These are phyloP conservation scores for Verticillium zaregamsianum DNA, from an alignment of 2,329 filamentous ascomycete species.

Conservation along the genomic window DNA sequence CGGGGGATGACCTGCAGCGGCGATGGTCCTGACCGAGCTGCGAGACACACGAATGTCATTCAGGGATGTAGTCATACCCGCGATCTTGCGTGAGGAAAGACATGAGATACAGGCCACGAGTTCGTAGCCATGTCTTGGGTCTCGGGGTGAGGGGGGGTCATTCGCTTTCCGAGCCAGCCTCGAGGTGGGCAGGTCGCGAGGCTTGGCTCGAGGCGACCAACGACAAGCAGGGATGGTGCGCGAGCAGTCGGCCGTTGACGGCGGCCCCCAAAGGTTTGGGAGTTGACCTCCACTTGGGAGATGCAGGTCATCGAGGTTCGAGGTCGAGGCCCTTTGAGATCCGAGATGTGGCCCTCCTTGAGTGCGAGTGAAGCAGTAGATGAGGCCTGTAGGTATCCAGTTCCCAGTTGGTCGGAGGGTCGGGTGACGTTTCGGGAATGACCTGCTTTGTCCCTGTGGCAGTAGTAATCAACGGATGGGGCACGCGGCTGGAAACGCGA, in stretches of 20 bases:
- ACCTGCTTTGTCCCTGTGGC: background rate
- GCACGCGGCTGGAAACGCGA: background rate
- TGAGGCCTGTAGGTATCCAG: too few relatives aligned
- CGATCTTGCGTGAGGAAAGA: background rate
- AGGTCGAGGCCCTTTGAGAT: background rate
- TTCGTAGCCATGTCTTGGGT: background rate
- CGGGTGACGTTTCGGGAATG: conserved; percentile 1
- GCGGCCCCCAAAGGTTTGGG: background rate
- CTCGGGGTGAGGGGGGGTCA: background rate
- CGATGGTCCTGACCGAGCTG: background rate
- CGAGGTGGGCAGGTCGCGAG: background rate
- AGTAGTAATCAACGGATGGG: too few relatives aligned
- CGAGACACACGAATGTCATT: background rate
- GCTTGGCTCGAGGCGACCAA: background rate
- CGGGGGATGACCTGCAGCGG: background rate
- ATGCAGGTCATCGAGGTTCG: background rate
- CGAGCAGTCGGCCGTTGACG: background rate
- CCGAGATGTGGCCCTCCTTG: background rate
- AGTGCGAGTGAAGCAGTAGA: background rate
- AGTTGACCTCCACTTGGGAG: background rate
- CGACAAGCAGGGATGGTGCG: background rate
- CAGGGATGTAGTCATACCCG: background rate
- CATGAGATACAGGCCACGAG: background rate
- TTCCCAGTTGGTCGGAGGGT: background rate
- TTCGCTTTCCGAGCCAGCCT: background rate